Base-by-base conservation (phyloP, 1,139 yeast genomes). In the Zygoascus hellenicus region DNA sequence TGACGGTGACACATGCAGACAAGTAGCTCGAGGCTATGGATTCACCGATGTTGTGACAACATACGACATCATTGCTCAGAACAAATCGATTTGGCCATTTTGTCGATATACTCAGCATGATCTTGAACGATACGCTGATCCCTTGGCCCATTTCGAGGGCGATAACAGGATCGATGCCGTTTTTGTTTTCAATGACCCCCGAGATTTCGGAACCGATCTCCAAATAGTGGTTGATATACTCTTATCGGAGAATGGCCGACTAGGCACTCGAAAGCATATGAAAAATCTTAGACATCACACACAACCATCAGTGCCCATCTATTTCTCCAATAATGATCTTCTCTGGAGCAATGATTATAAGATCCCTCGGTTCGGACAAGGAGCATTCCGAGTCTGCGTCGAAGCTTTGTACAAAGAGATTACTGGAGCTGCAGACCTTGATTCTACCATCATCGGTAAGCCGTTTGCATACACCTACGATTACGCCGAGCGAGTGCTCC, bases 321-420 rank as follows among this genome's bases (percentile, higher is more conserved):
- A 81, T 53, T 90, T 89, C 66, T 84, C 95, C 48, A 88, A 89
- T 64, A 81, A 85, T 59, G 98, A 92, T 65, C 78, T 89, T 61
- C 63, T 86, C 42, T 92, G 97, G 96, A 89, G 96, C 9, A 88
- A 87, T 61, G 90, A 84, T 61, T 90, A 83, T 64, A 66, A 66
- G 9, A 66, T 83, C 50, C 89, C 96, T 13, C 73, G 98, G 50
- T 86, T 87, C 60, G 97, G 97, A 3, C 96, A 89, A 68, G 97
- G 97, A 22, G 95, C 94, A 1, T 83, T 87, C 58, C 72, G 94
- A 49, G 75, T 79, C 48, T 70, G 79, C 42, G 69, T 85, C 4
- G 85, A 83, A 58, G 68, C 78, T 4, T 65, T 90, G 45, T 88
- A 86, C 61, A 66, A 72, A 39, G 78, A 78, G 46, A 63, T 76